These are phyloP conservation scores for Chaetomiaceae sp. DNA, from an alignment of 2,329 filamentous ascomycete species.

Conservation along the genomic window DNA sequence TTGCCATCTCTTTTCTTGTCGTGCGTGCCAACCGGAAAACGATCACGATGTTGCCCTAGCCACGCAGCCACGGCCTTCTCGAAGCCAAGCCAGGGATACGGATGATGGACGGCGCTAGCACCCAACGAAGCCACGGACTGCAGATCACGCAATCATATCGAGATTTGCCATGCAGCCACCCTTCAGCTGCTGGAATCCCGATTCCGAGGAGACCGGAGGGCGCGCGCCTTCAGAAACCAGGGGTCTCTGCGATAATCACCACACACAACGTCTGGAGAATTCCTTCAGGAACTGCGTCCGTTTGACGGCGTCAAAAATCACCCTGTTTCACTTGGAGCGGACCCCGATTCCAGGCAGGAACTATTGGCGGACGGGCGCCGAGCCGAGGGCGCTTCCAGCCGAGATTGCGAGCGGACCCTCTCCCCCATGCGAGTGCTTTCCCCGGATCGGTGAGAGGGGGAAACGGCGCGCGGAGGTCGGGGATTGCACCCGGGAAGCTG, in stretches of 20 bases:
- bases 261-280: not conserved
- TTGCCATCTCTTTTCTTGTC: no score
- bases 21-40: slow-evolving; percentile 2
- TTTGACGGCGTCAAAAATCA: not conserved
- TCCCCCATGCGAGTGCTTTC: slow-evolving; percentile 1
- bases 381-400: slow-evolving; percentile 7
- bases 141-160: slow-evolving; percentile 16
- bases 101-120: slow-evolving; percentile 6
- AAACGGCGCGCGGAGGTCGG: not conserved
- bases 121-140: slow-evolving; percentile 6
- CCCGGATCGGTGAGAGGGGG: slow-evolving; percentile 3
- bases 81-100: slow-evolving; percentile 7
- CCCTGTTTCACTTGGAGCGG: not conserved
- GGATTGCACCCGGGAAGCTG: not conserved
- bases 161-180: slow-evolving; percentile 13
- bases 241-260: not conserved
- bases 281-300: not conserved
- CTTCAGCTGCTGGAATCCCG: slow-evolving; percentile 3
- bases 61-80: not conserved
- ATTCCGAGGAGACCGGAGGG: not conserved
- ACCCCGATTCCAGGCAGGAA: not conserved
- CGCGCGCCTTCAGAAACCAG: not conserved
- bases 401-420: slow-evolving; percentile 10
- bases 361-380: not conserved
- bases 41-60: not conserved